Percentiles rank a stretch among this genome's conserved stretches.
phyloP scores from a whole-genome alignment of 1,139 yeast genomes.

The Yamadazyma mexicana region DNA sequence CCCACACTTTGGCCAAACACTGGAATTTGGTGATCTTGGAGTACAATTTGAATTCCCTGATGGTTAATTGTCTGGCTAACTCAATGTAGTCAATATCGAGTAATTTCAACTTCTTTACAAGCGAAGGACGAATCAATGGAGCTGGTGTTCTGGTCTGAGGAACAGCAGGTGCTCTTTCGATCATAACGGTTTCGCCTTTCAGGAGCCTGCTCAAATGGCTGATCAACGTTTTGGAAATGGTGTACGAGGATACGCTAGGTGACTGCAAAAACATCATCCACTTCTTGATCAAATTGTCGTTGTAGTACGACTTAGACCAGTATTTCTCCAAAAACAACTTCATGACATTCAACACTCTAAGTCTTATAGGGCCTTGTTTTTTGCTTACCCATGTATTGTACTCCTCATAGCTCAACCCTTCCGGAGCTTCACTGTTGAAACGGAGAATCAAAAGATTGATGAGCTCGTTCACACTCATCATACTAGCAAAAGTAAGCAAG shows the following conservation, averaged over 20 bases:
- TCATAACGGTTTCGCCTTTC: slow-evolving; percentile 32
- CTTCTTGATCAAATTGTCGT: slow-evolving; percentile 45
- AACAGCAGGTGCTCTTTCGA: slow-evolving; percentile 31
- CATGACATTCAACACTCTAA: slow-evolving; percentile 70
- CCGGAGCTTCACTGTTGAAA: slow-evolving; percentile 80
- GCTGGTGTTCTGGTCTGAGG: slow-evolving; percentile 41
- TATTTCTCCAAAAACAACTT: slow-evolving; percentile 69
- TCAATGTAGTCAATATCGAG: slow-evolving; percentile 74
- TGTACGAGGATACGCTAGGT: slow-evolving; percentile 44
- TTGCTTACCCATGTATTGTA: slow-evolving; percentile 77
- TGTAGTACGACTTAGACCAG: slow-evolving; percentile 71
- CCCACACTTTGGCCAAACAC: slow-evolving; percentile 80
- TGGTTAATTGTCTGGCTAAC: slow-evolving; percentile 80
- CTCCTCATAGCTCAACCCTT: slow-evolving; percentile 81
- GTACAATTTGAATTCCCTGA: slow-evolving; percentile 74
- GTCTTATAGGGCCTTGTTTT: slow-evolving; percentile 66
- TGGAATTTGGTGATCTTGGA: slow-evolving; percentile 70
- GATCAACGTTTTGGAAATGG: slow-evolving; percentile 27
- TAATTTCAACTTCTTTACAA: slow-evolving; percentile 45
- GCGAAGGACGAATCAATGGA: slow-evolving; percentile 36
- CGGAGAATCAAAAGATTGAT: slow-evolving; percentile 62
- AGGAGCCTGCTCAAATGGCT: slow-evolving; percentile 26
- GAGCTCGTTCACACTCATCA: slow-evolving; percentile 68
- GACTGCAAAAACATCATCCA: slow-evolving; percentile 59
- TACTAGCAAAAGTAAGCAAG: slow-evolving; percentile 73